Evolutionary conservation across 345 rosid genomes (phyloP), one percentile per base, ranked within the genome.

Genomic region (Euphorbia lathyris): DNA sequence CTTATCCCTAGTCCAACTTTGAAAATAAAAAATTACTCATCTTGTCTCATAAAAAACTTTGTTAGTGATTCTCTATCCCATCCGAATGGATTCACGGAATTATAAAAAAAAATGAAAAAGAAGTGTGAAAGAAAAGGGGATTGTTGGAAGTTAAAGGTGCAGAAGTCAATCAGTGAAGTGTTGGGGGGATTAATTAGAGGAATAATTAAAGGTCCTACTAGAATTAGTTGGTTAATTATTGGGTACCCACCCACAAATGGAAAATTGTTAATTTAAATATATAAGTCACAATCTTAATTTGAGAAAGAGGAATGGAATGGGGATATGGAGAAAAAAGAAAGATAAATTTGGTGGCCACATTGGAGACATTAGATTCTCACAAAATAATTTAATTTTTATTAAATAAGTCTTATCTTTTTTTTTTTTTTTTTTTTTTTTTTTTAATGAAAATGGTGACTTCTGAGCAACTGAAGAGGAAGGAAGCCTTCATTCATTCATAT

Each of bases 361-460:
- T 70, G 59, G 70, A 58, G 65, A 63, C 73, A 74, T 48, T 27
- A 57, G 36, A 40, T 67, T 63, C 13, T 57, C 29, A 38, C 47
- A 58, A 30, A 16, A 27, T 34, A n/a, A 23, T 29, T n/a, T n/a
- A n/a, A n/a, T n/a, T n/a, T n/a, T n/a, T 10, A 40, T 13, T 61
- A 50, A 74, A 34, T 14, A 56, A 40, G 11, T 40, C 43, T 40
- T 40, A 40, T 40, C 43, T 40, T 40, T 40, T 9, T 9, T 2
- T 40, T 40, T 32, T 32, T 32, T 32, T 32, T 5, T 32, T 32
- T 32, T 32, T n/a, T n/a, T n/a, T n/a, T n/a, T n/a, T n/a, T n/a
- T n/a, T n/a, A n/a, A n/a, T n/a, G 19, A 11, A 67, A 30, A 69
- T 47, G 81, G 58, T 30, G 62, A 74, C 65, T 70, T 74, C 1